Evolutionary conservation across 306 rosid species (phyloP).

Genomic region (Bauhinia variegata): DNA sequence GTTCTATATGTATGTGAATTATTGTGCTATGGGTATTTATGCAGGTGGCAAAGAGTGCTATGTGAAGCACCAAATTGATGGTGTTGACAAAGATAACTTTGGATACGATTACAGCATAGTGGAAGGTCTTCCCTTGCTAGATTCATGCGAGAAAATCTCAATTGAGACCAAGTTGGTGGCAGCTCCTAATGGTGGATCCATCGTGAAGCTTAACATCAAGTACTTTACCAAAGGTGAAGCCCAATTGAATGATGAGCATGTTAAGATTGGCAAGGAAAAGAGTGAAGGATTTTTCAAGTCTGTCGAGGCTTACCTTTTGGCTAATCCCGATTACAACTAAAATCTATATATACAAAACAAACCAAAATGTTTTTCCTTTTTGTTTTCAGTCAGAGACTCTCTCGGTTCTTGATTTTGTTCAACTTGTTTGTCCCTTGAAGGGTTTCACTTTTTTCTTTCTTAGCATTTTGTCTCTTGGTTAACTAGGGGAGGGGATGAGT

Average conservation of each 20-base stretch:
- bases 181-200: slow-evolving; percentile 44
- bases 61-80: slow-evolving; percentile 50
- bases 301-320: slow-evolving; percentile 22
- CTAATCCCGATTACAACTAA: slow-evolving; percentile 2
- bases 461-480: no score
- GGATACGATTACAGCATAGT: slow-evolving; percentile 43
- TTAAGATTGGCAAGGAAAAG: slow-evolving; percentile 26
- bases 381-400: no score
- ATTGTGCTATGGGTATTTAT: no score
- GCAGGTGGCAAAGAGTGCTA: slow-evolving; percentile 41
- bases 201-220: slow-evolving; percentile 42
- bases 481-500: no score
- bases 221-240: slow-evolving; percentile 20
- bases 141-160: slow-evolving; percentile 46
- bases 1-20: no score
- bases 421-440: no score
- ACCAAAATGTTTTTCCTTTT: no score
- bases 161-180: slow-evolving; percentile 43
- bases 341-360: no score
- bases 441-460: no score
- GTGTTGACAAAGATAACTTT: slow-evolving; percentile 40
- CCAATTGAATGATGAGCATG: slow-evolving; percentile 14
- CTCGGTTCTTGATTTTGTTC: no score
- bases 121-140: slow-evolving; percentile 46
- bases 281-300: slow-evolving; percentile 22